Base-by-base conservation (phyloP, 2,329 filamentous ascomycete species). In the Sphaerulina musiva region DNA sequence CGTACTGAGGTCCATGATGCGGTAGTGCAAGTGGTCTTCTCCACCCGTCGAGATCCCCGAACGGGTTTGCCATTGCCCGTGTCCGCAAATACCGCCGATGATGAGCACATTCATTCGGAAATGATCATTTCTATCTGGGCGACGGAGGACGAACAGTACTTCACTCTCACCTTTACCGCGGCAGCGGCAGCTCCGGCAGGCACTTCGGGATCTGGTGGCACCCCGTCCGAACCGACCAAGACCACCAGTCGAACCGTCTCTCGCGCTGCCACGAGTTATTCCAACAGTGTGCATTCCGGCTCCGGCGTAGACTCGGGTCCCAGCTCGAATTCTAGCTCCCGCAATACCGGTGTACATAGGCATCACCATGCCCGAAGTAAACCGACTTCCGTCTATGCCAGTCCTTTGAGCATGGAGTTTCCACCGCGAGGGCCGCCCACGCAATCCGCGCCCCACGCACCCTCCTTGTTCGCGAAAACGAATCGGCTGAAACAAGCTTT, bases 101-200 rank as follows among this genome's bases (percentile, higher is more conserved):
- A 49, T 10, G 43, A 60, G 1, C 71, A 76, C 32, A 69, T 81
- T 0, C 80, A 81, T 58, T 84, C 86, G 20, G 85, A 84, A 59
- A 87, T 90, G 84, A 87, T 89, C 45, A 81, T 90, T 20, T 86
- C 83, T 0, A 80, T 87, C 6, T 91, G 86, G 84, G 75, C 80
- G n/a, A 80, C 86, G 39, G 81, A 86, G 41, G 76, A 78, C 17
- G 79, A 84, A 60, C 81, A 78, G 8, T 89, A 85, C 69, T 90
- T 83, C 65, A 89, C 85, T 1, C 72, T 90, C 54, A 88, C 85
- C 0, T 90, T 91, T 57, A 90, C 86, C 9, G 83, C 78, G 57
- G 78, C 80, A 12, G 41, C 50, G 29, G 46, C 51, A 4, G 50
- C 53, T 38, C 12, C 34, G 10, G 34, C 26, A 29, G 26, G 10